Percentiles rank a stretch among this genome's conserved stretches.
phyloP scores from a whole-genome alignment of 495 filamentous ascomycete genomes.

The Podospora tetraspora region DNA sequence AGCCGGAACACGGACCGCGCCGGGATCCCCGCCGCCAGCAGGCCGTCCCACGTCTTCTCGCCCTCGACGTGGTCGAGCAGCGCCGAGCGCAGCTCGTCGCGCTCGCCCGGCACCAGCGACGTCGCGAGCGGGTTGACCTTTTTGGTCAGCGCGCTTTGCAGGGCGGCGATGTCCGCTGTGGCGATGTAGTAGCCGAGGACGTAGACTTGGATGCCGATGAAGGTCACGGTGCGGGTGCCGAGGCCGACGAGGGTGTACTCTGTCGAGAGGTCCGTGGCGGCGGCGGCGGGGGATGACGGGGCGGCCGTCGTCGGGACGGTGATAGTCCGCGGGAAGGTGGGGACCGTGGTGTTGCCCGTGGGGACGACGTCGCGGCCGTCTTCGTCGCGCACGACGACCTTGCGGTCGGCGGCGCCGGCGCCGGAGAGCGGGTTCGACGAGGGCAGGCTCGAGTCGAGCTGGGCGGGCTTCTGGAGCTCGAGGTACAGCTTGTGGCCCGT shows the following conservation, averaged over 20 bases:
- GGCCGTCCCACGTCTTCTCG: constrained; percentile 63
- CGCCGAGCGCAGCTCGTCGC: constrained; percentile 57
- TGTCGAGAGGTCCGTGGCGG: constrained; percentile 24
- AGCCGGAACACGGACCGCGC: constrained; percentile 67
- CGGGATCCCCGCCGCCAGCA: constrained; percentile 58
- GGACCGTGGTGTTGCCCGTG: constrained; percentile 79
- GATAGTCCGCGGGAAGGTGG: constrained; percentile 72
- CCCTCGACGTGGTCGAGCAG: constrained; percentile 66
- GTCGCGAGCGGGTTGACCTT: constrained; percentile 63
- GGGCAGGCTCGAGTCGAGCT: constrained; percentile 42
- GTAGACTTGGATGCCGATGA: constrained; percentile 89
- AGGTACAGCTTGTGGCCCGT: constrained; percentile 38
- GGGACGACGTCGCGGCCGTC: constrained; percentile 63
- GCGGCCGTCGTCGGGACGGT: constrained; percentile 44
- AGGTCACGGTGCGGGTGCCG: constrained; percentile 82
- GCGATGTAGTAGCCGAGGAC: constrained; percentile 87
- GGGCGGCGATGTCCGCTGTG: constrained; percentile 61
- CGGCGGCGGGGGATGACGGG: constrained; percentile 1
- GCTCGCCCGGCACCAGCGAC: constrained; percentile 73
- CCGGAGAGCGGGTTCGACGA: constrained; percentile 41
- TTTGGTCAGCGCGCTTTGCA: constrained; percentile 44
- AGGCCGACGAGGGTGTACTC: constrained; percentile 86
- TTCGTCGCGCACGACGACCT: constrained; percentile 48
- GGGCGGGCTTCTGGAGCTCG: constrained; percentile 30
- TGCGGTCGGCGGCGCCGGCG: constrained; percentile 43